Percentiles rank a stretch among this genome's conserved stretches.
Evolutionary conservation across 1,139 yeast genomes (phyloP).

Genomic region (Pichia sp.): DNA sequence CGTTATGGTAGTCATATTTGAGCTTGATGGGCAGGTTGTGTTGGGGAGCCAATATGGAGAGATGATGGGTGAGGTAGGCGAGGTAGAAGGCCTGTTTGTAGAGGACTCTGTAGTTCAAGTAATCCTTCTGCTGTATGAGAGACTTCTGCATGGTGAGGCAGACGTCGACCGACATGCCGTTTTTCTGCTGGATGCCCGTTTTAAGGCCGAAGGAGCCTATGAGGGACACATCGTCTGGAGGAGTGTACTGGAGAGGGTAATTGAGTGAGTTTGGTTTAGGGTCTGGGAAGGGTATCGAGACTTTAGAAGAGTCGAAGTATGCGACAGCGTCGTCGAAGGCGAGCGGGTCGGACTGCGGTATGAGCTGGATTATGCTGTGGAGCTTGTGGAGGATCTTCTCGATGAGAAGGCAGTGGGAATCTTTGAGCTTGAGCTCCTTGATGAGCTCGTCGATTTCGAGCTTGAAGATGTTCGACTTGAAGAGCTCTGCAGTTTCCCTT

Average conservation of each 20-base stretch:
- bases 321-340: conserved; percentile 51
- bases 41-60: conserved; percentile 51
- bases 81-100: conserved; percentile 86
- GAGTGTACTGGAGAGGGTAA: conserved; percentile 62
- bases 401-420: conserved; percentile 57
- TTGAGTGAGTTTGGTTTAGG: conserved; percentile 68
- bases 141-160: conserved; percentile 74
- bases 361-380: conserved; percentile 60
- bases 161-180: conserved; percentile 68
- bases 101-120: conserved; percentile 80
- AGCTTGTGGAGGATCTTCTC: conserved; percentile 77
- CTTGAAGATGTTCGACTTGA: conserved; percentile 91
- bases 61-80: conserved; percentile 67
- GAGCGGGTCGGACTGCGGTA: conserved; percentile 52
- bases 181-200: conserved; percentile 63
- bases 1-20: conserved; percentile 59
- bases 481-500: conserved; percentile 87
- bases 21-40: conserved; percentile 56
- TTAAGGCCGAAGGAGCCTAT: conserved; percentile 89
- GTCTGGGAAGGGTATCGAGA: conserved; percentile 80
- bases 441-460: conserved; percentile 87
- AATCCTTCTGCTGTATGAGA: conserved; percentile 81
- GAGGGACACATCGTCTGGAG: conserved; percentile 75
- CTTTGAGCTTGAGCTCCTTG: conserved; percentile 72
- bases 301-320: conserved; percentile 43